Base-by-base conservation (phyloP, 1,139 yeast species). In the Ogataea hybrid region DNA sequence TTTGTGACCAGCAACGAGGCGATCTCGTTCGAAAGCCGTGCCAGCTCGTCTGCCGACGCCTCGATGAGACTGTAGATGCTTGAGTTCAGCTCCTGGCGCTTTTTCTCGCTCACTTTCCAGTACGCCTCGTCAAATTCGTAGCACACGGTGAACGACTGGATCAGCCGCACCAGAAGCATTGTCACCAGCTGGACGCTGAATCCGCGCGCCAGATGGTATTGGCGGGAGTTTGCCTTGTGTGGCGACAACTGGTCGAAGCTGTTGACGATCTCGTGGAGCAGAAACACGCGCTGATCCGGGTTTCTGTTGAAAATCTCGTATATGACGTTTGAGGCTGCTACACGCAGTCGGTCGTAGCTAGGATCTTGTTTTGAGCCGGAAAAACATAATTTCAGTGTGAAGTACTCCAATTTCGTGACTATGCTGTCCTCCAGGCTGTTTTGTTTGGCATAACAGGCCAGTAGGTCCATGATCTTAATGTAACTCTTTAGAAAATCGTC, bases 261-360 rank as follows among this genome's bases (percentile, higher is more conserved):
- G 3, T 71, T 61, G n/a, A 83, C 53, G 3, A 84, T 56, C 55
- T 86, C 92, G 37, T 74, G 75, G 10, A 84, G 52, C 7, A 86
- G 68, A 54, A 81, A 82, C 1, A 63, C 63, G 42, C 84, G 66
- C 53, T 85, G 94, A 32, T 70, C 72, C 0, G 68, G 62, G 30
- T 71, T 63, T 9, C 54, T 55, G 20, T 67, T 61, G 57, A 79
- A 83, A 7, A 83, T 68, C 1, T 67, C 54, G 1, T 69, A n/a
- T n/a, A n/a, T n/a, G n/a, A 77, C 53, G 4, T 66, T 57, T 48
- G 75, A 66, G 29, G 65, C 61, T 9, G 62, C 51, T 6, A 60
- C 57, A 48, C 68, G 59, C 32, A 73, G 48, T 6, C 56, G 57
- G 22, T 70, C 75, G 17, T 59, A 56, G 30, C 53, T 50, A 5